Evolutionary conservation across 306 rosid species (phyloP), one percentile per base, ranked within the genome.

Genomic region (Biancaea sappan): DNA sequence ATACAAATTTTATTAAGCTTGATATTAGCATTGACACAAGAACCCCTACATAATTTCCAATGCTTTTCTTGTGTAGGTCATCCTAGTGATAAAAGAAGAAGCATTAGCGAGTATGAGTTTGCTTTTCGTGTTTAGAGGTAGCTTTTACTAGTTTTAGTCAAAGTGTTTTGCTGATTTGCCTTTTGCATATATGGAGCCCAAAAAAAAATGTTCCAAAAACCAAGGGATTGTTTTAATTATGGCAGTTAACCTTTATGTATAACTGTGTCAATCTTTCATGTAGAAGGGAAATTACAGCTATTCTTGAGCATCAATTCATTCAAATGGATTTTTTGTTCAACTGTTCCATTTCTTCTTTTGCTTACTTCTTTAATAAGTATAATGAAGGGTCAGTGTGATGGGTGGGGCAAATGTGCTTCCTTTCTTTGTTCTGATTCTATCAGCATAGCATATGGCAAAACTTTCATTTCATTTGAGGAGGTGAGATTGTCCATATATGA

Each of bases 291-390:
- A 43, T 24, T 37, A 69, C 51, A 4, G 72, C 50, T 54, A 37
- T 50, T 76, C 35, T 75, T 31, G 46, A 12, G 18, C 29, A 21
- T 25, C 60, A 44, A 40, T 68, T 44, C 60, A 58, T 32, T 77
- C 38, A 7, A 43, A 58, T 28, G 70, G 28, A 24, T 51, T 38
- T 63, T 12, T 22, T 63, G 0, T 10, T 10, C 32, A 2, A 13
- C 4, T 38, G 21, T 63, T 18, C 25, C 35, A n/a, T 5, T 64
- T 65, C 21, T 14, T 24, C n/a, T n/a, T n/a, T n/a, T n/a, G n/a
- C n/a, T n/a, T n/a, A n/a, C n/a, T n/a, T n/a, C 8, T 65, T 14
- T 40, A 22, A 25, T 41, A 65, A 22, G 2, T 31, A 24, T 65
- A 18, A 14, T 25, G 53, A 3, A 40, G 22, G 53, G 22, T 41